phyloP scores from a whole-genome alignment of 2,329 filamentous ascomycete species.

The Volutella citrinella region DNA sequence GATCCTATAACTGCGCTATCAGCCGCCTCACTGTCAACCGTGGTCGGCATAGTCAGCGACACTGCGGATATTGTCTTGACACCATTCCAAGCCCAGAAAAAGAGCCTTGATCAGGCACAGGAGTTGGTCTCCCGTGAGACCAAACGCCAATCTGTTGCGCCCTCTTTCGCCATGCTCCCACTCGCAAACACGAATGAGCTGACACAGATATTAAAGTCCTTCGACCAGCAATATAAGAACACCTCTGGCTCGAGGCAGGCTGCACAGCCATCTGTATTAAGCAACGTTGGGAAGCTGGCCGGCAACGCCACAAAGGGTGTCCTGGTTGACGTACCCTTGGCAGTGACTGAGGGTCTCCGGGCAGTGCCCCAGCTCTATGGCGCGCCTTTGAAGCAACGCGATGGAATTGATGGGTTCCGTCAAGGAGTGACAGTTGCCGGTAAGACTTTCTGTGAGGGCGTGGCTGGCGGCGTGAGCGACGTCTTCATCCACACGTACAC shows the following conservation, averaged over 20 bases:
- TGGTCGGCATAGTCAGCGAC: constrained; percentile 77
- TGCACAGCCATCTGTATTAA: too few species aligned
- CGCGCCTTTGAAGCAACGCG: constrained; percentile 75
- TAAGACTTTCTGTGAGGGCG: constrained; percentile 72
- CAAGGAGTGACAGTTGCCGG: constrained; percentile 76
- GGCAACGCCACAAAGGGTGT: too few species aligned
- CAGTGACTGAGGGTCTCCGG: constrained; percentile 80
- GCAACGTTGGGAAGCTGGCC: too few species aligned
- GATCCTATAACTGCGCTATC: constrained; percentile 78
- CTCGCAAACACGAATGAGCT: too few species aligned
- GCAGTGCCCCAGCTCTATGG: constrained; percentile 85
- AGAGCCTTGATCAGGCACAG: too few species aligned
- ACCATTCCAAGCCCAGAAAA: constrained; percentile 43
- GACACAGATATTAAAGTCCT: too few species aligned
- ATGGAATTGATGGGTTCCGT: constrained; percentile 72
- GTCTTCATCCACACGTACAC: constrained; percentile 74
- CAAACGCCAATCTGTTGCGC: too few species aligned
- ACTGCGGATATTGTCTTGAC: constrained; percentile 71
- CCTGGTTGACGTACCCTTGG: too few species aligned
- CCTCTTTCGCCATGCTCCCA: too few species aligned
- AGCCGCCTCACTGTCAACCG: constrained; percentile 74
- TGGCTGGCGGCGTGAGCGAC: constrained; percentile 80
- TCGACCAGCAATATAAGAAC: too few species aligned
- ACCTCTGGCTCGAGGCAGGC: too few species aligned
- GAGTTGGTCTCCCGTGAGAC: too few species aligned